Conservation (phyloP, 345 rosid species). For the Laguncularia racemosa region DNA sequence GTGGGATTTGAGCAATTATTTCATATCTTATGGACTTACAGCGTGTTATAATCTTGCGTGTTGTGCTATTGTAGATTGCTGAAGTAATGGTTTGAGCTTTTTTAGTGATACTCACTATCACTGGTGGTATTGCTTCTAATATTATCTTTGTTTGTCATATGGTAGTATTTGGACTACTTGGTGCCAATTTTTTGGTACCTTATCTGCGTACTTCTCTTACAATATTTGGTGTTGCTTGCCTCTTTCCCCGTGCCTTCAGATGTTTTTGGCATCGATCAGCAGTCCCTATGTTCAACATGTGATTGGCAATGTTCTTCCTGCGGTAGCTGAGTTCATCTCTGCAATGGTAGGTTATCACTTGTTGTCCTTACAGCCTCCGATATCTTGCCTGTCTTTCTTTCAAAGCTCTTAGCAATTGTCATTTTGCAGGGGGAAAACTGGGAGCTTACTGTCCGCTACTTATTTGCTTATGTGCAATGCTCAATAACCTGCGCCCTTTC, state of each 20-base stretch:
- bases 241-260: conserved; percentile 28
- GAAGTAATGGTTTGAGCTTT: no score
- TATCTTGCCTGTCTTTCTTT: conserved; percentile 1
- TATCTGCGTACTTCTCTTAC: not conserved
- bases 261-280: conserved; percentile 32
- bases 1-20: no score
- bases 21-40: no score
- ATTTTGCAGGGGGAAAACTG: conserved; percentile 45
- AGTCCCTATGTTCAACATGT: conserved; percentile 50
- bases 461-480: conserved; percentile 43
- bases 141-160: no score
- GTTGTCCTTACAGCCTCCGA: not conserved
- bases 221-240: not conserved
- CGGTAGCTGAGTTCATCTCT: conserved; percentile 35
- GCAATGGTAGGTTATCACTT: conserved; percentile 37
- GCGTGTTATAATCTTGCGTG: no score
- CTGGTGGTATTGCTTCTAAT: no score
- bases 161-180: no score
- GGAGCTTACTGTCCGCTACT: conserved; percentile 29
- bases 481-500: conserved; percentile 20
- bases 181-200: not conserved
- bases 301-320: conserved; percentile 50
- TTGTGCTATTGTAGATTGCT: no score
- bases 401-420: not conserved
- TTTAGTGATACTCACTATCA: no score